A percentile compares a stretch with the other conserved stretches of the same genome.
Evolutionary conservation across 306 rosid species (phyloP).

Genomic region (Heteromeles arbutifolia): DNA sequence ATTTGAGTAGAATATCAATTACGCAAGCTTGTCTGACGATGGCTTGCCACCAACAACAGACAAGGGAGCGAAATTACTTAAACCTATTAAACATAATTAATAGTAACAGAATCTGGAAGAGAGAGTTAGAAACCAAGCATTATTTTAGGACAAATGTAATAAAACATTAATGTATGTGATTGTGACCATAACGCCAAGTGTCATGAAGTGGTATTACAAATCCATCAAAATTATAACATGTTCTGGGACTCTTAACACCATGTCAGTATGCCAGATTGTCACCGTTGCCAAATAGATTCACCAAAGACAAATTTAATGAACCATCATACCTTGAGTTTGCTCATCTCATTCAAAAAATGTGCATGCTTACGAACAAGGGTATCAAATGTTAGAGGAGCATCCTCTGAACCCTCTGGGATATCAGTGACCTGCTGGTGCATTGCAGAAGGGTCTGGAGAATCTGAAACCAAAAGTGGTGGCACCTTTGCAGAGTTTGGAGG

Average conservation of each 20-base stretch:
- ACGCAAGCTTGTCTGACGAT: conserved; percentile 1
- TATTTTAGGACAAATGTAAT: background rate
- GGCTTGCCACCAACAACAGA: conserved; percentile 5
- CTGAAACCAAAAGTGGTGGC: conserved; percentile 61
- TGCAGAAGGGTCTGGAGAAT: conserved; percentile 63
- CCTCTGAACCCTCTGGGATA: conserved; percentile 65
- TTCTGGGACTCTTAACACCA: background rate
- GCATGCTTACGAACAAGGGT: conserved; percentile 76
- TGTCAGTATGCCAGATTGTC: background rate
- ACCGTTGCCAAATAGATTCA: background rate
- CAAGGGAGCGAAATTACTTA: conserved; percentile 3
- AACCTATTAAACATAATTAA: conserved; percentile 2
- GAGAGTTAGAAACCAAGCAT: background rate
- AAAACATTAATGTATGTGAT: background rate
- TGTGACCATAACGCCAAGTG: background rate
- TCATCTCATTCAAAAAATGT: conserved; percentile 75
- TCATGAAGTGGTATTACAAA: background rate
- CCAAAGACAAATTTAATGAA: background rate
- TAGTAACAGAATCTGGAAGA: background rate
- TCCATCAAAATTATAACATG: background rate
- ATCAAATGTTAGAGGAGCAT: conserved; percentile 76
- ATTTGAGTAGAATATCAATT: background rate
- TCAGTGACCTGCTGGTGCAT: conserved; percentile 68
- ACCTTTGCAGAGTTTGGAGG: conserved; percentile 98
- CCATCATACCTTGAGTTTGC: conserved; percentile 81